Evolutionary conservation across 2,329 filamentous ascomycete genomes (phyloP).

Genomic region (Neophaeococcomyces mojaviensis): DNA sequence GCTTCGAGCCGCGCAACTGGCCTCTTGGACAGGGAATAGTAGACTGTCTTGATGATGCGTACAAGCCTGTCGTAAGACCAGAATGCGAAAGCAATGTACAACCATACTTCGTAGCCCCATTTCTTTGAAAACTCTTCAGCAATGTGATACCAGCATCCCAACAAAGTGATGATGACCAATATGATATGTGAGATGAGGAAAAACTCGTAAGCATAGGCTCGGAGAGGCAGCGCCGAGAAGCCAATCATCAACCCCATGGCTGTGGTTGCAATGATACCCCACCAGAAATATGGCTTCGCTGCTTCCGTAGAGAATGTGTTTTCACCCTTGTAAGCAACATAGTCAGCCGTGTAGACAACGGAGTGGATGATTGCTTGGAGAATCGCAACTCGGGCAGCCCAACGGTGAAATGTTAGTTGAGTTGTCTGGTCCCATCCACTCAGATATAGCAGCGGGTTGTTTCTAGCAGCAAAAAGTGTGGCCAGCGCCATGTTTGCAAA

Average conservation of each 20-base stretch:
- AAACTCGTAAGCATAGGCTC: slow-evolving; percentile 27
- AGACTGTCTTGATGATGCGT: slow-evolving; percentile 34
- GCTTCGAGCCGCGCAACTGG: neutral
- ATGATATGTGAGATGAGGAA: slow-evolving; percentile 30
- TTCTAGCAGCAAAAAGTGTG: slow-evolving; percentile 13
- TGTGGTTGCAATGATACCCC: slow-evolving; percentile 33
- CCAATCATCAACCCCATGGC: slow-evolving; percentile 25
- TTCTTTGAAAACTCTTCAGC: slow-evolving; percentile 31
- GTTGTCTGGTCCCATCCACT: slow-evolving; percentile 13
- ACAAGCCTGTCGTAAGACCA: slow-evolving; percentile 42
- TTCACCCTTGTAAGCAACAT: slow-evolving; percentile 5
- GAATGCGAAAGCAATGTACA: slow-evolving; percentile 36
- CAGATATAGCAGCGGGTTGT: slow-evolving; percentile 14
- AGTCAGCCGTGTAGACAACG: slow-evolving; percentile 11
- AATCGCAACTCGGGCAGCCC: slow-evolving; percentile 12
- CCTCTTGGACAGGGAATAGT: neutral
- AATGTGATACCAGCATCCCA: slow-evolving; percentile 32
- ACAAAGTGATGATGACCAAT: slow-evolving; percentile 26
- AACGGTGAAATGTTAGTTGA: slow-evolving; percentile 13
- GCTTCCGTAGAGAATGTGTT: slow-evolving; percentile 9
- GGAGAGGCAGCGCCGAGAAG: slow-evolving; percentile 25
- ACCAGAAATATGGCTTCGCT: slow-evolving; percentile 20
- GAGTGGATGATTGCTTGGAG: slow-evolving; percentile 16
- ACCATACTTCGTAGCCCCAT: slow-evolving; percentile 44
- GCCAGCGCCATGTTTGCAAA: slow-evolving; percentile 16